Base-by-base conservation (phyloP, 1,139 yeast species). In the Debaryomyces psychrophilus region DNA sequence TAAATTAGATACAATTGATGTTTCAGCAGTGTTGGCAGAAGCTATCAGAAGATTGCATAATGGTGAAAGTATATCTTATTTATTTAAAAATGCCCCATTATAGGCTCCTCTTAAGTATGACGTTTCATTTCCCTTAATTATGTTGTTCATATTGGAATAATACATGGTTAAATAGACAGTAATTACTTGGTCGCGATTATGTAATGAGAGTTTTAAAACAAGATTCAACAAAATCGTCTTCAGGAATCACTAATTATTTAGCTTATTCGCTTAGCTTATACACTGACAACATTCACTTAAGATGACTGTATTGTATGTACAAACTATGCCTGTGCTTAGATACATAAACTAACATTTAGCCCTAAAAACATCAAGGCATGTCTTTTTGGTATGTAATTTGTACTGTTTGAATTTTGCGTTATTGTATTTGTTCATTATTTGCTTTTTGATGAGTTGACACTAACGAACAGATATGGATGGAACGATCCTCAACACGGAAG, bases 401-500 rank as follows among this genome's bases (percentile, higher is more conserved):
- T 17, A 26, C 18, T 33, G 14, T 28, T 14, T 15, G 6, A 20
- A 26, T 12, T 6, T 12, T 29, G 9, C 31, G 18, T 12, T 26
- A n/a, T 9, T 17, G n/a, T 12, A n/a, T 18, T 15, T 4, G n/a
- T 6, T 20, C 22, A 12, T 20, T 17, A n/a, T 25, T 8, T 20
- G 23, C 8, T 23, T 23, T 22, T 18, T 28, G 7, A 22, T 14
- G 5, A 12, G 5, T 12, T 28, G 37, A 23, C 40, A 49, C 58
- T 57, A 60, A 60, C 62, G 23, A 1, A 14, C 35, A 76, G 92
- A 93, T 73, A 90, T 93, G 97, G 98, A 93, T 63, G 99, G 99
- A 2, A 80, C 95, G 25, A 73, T 93, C 52, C 79, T 93, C 60
- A 89, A 92, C 68, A 87, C 97, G 2, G 99, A 93, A 65, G 95